Evolutionary conservation across 805 yeast genomes (phyloP).

Genomic region (Sungouiozyma intestinalis): DNA sequence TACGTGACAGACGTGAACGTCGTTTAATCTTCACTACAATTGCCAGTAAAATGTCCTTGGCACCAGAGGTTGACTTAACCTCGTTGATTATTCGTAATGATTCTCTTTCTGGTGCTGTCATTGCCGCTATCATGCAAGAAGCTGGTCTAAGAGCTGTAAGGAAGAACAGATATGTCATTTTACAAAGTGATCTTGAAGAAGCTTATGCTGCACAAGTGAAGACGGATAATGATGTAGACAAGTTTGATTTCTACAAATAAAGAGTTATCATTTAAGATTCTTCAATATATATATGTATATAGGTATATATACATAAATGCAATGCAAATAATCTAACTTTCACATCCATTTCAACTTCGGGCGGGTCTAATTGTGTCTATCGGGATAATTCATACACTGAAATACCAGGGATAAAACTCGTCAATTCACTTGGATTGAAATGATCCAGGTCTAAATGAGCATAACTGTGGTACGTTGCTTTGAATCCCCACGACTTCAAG

Average conservation of each 20-base stretch:
- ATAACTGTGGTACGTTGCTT: slow-evolving; percentile 29
- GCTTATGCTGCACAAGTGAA: slow-evolving; percentile 96
- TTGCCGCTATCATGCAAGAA: slow-evolving; percentile 99
- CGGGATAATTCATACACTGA: slow-evolving; percentile 34
- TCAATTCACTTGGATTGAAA: slow-evolving; percentile 39
- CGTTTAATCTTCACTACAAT: slow-evolving; percentile 91
- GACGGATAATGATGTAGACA: slow-evolving; percentile 89
- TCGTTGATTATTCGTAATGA: slow-evolving; percentile 91
- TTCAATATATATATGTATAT: background rate
- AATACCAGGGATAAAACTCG: slow-evolving; percentile 52
- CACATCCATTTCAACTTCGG: background rate
- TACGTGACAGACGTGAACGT: slow-evolving; percentile 96
- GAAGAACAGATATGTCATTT: slow-evolving; percentile 91
- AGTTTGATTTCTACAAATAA: slow-evolving; percentile 91
- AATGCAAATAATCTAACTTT: background rate
- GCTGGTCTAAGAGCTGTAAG: slow-evolving; percentile 98
- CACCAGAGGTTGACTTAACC: slow-evolving; percentile 96
- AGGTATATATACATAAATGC: background rate
- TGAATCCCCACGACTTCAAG: slow-evolving; percentile 3
- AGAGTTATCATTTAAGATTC: slow-evolving; percentile 1
- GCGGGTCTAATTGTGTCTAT: background rate
- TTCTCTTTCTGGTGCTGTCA: slow-evolving; percentile 92
- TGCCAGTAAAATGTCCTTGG: slow-evolving; percentile 94
- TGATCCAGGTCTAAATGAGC: slow-evolving; percentile 69
- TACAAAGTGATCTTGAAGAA: slow-evolving; percentile 94